A percentile compares a stretch with the other conserved stretches of the same genome.
Conservation (phyloP, 129 eudicot species). For the Gnaphalium uliginosum region DNA sequence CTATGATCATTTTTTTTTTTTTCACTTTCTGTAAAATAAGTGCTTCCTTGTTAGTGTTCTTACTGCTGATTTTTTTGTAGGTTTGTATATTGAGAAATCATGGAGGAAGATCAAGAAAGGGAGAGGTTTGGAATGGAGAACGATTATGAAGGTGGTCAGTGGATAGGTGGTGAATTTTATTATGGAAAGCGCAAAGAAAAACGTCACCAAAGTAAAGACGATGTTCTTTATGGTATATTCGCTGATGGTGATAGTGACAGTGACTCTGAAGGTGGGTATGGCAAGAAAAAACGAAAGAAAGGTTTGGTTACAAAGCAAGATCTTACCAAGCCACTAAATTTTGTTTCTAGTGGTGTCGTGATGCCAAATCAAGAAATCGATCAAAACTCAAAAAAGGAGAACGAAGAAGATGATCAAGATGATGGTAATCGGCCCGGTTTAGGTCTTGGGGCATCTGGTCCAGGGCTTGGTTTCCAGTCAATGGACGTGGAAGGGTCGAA, state of each 20-base stretch:
- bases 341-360: constrained; percentile 63
- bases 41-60: background rate
- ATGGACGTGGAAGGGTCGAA: constrained; percentile 7
- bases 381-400: constrained; percentile 40
- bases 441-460: constrained; percentile 40
- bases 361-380: constrained; percentile 70
- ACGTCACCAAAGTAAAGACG: constrained; percentile 64
- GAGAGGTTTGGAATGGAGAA: constrained; percentile 89
- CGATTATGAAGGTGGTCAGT: constrained; percentile 79
- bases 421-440: constrained; percentile 30
- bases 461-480: constrained; percentile 39
- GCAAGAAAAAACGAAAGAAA: constrained; percentile 55
- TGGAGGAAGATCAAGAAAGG: constrained; percentile 90
- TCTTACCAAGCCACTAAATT: constrained; percentile 68
- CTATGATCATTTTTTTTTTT: background rate
- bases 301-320: constrained; percentile 50
- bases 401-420: constrained; percentile 38
- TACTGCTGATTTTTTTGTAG: constrained; percentile 26
- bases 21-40: no score
- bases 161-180: constrained; percentile 76
- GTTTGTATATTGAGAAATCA: constrained; percentile 22
- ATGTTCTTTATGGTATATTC: constrained; percentile 76
- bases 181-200: constrained; percentile 67
- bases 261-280: constrained; percentile 51
- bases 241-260: constrained; percentile 58